phyloP scores from a whole-genome alignment of 2,329 filamentous ascomycete species.

The Cladosporium sp. region DNA sequence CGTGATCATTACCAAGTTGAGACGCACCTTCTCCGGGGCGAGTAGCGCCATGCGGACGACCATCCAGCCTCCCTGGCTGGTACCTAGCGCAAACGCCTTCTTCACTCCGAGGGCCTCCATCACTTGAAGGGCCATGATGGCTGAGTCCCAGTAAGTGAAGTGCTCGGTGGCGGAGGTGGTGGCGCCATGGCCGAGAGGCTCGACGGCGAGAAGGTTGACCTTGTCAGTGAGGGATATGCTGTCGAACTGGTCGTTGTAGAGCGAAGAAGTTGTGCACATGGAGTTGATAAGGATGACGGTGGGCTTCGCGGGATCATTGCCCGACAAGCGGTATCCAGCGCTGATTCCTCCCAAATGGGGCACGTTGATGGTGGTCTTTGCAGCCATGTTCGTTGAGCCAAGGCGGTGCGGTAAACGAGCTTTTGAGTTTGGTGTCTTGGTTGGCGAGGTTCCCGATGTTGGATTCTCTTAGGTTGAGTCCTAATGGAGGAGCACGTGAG shows the following conservation, averaged over 20 bases:
- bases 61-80: conserved; percentile 51
- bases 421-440: too few species aligned
- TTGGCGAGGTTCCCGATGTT: too few species aligned
- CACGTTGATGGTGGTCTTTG: conserved; percentile 37
- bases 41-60: conserved; percentile 47
- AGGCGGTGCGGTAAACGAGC: background rate
- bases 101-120: conserved; percentile 36
- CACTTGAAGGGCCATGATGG: conserved; percentile 39
- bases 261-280: conserved; percentile 30
- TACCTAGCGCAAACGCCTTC: conserved; percentile 45
- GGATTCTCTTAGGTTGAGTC: too few species aligned
- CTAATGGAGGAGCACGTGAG: too few species aligned
- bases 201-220: conserved; percentile 48
- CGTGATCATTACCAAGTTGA: background rate
- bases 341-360: conserved; percentile 47
- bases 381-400: conserved; percentile 3
- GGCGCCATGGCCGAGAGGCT: conserved; percentile 49
- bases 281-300: conserved; percentile 48
- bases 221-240: conserved; percentile 22
- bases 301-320: conserved; percentile 37
- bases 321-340: conserved; percentile 42
- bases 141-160: conserved; percentile 53
- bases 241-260: conserved; percentile 27
- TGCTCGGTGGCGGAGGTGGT: conserved; percentile 41
- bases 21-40: conserved; percentile 37